Base-by-base conservation (phyloP, 2,329 filamentous ascomycete genomes). In the Dothiorella sarmentorum region DNA sequence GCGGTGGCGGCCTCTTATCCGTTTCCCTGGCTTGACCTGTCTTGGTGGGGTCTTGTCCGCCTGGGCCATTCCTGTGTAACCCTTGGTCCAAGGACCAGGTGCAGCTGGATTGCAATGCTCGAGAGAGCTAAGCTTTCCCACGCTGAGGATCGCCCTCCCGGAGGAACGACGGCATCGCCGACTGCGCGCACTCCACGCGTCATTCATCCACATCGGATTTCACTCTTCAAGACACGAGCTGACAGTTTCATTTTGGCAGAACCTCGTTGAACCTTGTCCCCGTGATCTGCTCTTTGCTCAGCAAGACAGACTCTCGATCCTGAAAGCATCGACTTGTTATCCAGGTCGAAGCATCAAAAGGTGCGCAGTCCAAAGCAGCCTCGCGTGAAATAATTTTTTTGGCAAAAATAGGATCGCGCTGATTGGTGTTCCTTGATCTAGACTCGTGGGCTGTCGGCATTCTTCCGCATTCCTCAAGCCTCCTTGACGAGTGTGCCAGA, bases 391-490 rank as follows among this genome's bases (percentile, higher is more conserved):
- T 51, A 53, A n/a, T n/a, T n/a, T n/a, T n/a, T n/a, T 53, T 53
- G 33, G 9, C n/a, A n/a, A 29, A 42, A 51, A 49, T 20, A 44
- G 4, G 10, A 26, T 58, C 40, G 26, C 47, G 60, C 65, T 66
- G 68, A 56, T 44, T 57, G 51, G 42, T 51, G 59, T 64, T 64
- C 66, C 67, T 68, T 68, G 56, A 61, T 60, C 65, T 44, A 71
- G 68, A 63, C 63, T 63, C 64, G 67, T 66, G 66, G 69, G 49
- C 35, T 53, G 49, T 58, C 59, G 68, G 70, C 65, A 65, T 67
- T 69, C 69, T 67, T 70, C 68, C 68, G 71, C 73, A 77, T 77
- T 77, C 68, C 73, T 69, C 70, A 74, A n/a, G 67, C 70, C 67
- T 72, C 66, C 70, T 72, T 71, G 70, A 73, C 70, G 68, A 70